Evolutionary conservation across 208 protist genomes (phyloP).

Genomic region (Wallacemonas sp.): DNA sequence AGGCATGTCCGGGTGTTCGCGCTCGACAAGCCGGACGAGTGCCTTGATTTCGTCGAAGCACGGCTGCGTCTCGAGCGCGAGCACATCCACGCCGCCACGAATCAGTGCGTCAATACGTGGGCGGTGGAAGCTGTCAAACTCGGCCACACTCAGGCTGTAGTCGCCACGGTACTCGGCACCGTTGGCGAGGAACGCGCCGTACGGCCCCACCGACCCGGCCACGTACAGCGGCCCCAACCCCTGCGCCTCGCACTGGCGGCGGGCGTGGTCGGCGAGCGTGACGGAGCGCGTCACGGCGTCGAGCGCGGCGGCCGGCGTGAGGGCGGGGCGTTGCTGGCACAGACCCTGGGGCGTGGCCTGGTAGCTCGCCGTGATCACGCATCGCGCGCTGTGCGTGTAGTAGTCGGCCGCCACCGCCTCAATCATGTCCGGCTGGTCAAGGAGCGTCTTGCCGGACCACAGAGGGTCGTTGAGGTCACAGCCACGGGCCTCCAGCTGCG

Average conservation of each 20-base stretch:
- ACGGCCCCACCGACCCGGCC: conserved; percentile 65
- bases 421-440: conserved; percentile 42
- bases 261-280: conserved; percentile 32
- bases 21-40: conserved; percentile 49
- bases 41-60: conserved; percentile 43
- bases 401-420: conserved; percentile 39
- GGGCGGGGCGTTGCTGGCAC: conserved; percentile 31
- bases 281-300: conserved; percentile 43
- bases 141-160: conserved; percentile 30
- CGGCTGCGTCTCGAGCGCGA: conserved; percentile 72
- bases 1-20: conserved; percentile 38
- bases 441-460: conserved; percentile 63
- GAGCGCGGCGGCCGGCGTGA: conserved; percentile 32
- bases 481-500: conserved; percentile 50
- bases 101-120: conserved; percentile 48
- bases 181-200: conserved; percentile 62
- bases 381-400: conserved; percentile 44
- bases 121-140: conserved; percentile 59
- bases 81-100: conserved; percentile 47
- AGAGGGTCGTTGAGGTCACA: conserved; percentile 54
- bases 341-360: conserved; percentile 50
- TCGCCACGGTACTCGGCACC: conserved; percentile 67
- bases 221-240: conserved; percentile 35
- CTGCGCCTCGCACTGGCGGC: background rate
- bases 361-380: conserved; percentile 70